Evolutionary conservation across 2,329 filamentous ascomycete genomes (phyloP).

Genomic region (Colletotrichum agaves): DNA sequence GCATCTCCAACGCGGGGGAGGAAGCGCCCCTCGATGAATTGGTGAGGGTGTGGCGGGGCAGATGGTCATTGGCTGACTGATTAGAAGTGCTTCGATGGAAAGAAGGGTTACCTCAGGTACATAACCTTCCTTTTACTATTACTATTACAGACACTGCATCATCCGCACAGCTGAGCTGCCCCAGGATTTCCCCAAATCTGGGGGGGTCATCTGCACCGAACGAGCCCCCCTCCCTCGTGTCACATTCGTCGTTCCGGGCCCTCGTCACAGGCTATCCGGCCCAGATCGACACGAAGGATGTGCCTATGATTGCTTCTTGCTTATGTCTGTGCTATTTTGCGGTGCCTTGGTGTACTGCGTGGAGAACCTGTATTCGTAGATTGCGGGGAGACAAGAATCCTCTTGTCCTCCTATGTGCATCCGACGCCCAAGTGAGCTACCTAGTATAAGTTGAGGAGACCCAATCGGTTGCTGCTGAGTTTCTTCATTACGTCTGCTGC

Average conservation of each 20-base stretch:
- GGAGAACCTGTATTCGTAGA: background rate
- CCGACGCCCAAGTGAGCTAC: too few species aligned
- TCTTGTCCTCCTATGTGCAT: too few species aligned
- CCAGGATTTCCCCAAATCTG: conserved; percentile 27
- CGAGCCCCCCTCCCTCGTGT: background rate
- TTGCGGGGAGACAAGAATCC: background rate
- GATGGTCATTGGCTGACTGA: conserved; percentile 10
- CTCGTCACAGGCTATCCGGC: background rate
- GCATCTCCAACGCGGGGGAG: too few species aligned
- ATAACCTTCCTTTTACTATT: background rate
- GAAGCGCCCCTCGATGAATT: background rate
- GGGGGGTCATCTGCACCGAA: conserved; percentile 25
- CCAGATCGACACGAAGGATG: conserved; percentile 2
- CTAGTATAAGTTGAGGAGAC: background rate
- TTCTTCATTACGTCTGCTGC: conserved; percentile 21
- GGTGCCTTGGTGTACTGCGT: too few species aligned
- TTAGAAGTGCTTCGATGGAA: too few species aligned
- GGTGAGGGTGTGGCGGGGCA: conserved; percentile 5
- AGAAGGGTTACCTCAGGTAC: background rate
- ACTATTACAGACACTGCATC: background rate
- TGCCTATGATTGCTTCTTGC: background rate
- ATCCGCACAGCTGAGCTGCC: background rate
- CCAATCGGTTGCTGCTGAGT: conserved; percentile 14
- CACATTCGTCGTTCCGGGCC: background rate
- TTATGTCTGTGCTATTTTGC: background rate